Evolutionary conservation across 2,329 filamentous ascomycete genomes (phyloP).

Genomic region (Venturia carpophila): DNA sequence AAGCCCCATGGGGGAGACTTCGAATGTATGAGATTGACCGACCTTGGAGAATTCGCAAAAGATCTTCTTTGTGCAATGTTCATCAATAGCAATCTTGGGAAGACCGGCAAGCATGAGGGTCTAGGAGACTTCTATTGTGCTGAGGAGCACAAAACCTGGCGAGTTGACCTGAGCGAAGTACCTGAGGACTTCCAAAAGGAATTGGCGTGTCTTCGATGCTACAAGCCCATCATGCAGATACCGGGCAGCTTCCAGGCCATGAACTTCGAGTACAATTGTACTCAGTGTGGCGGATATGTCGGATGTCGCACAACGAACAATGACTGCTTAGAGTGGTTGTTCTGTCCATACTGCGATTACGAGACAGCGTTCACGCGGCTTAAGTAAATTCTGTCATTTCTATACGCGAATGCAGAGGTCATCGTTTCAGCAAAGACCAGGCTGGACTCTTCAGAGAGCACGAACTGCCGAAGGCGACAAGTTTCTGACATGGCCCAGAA

Average conservation of each 20-base stretch:
- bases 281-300: background rate
- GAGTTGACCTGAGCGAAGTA: background rate
- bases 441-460: no score
- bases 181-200: background rate
- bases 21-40: background rate
- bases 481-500: no score
- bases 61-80: background rate
- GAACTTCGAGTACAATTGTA: background rate
- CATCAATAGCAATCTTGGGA: background rate
- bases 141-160: background rate
- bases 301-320: no score
- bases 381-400: no score
- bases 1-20: background rate
- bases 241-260: no score
- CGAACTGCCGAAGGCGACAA: no score
- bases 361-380: no score
- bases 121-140: background rate
- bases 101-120: background rate
- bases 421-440: no score
- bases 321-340: background rate
- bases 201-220: background rate
- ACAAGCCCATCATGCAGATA: no score
- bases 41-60: background rate
- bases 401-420: no score
- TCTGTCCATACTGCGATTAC: no score